Conservation (phyloP, 2,329 filamentous ascomycete species). For the Magnaporthiopsis incrustans region DNA sequence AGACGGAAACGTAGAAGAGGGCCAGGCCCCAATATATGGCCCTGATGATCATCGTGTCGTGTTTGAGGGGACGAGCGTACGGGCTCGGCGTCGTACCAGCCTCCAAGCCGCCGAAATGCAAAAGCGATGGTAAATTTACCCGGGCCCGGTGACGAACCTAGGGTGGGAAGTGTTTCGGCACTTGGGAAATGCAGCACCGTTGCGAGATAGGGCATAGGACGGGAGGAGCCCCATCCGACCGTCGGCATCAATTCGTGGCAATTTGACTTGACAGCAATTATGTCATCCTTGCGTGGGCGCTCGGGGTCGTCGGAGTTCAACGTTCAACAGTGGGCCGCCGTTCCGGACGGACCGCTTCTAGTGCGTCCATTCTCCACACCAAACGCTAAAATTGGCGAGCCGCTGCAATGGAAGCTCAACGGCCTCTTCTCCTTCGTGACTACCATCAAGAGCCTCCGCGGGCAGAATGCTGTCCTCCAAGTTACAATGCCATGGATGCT, state of each 20-base stretch:
- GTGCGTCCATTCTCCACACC: too few species aligned
- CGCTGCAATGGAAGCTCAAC: too few species aligned
- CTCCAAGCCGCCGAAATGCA: background rate
- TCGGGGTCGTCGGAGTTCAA: background rate
- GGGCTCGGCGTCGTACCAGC: background rate
- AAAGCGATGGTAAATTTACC: constrained; percentile 3
- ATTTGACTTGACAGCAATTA: too few species aligned
- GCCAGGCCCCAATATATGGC: background rate
- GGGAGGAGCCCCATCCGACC: background rate
- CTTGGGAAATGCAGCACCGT: background rate
- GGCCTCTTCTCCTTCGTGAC: too few species aligned
- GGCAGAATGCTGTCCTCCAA: background rate
- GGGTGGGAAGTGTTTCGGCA: background rate
- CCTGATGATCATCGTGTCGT: background rate
- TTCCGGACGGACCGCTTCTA: background rate
- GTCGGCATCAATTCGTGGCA: too few species aligned
- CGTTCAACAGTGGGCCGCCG: background rate
- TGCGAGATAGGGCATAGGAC: background rate
- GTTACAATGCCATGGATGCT: background rate
- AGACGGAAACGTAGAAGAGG: constrained; percentile 5
- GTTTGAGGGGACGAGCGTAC: background rate
- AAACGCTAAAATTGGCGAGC: too few species aligned
- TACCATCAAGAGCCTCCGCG: background rate
- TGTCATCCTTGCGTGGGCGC: background rate
- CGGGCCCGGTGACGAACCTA: background rate